Evolutionary conservation across 2,329 filamentous ascomycete species (phyloP), one percentile per base, ranked within the genome.

Genomic region (Juglanconis sp.): DNA sequence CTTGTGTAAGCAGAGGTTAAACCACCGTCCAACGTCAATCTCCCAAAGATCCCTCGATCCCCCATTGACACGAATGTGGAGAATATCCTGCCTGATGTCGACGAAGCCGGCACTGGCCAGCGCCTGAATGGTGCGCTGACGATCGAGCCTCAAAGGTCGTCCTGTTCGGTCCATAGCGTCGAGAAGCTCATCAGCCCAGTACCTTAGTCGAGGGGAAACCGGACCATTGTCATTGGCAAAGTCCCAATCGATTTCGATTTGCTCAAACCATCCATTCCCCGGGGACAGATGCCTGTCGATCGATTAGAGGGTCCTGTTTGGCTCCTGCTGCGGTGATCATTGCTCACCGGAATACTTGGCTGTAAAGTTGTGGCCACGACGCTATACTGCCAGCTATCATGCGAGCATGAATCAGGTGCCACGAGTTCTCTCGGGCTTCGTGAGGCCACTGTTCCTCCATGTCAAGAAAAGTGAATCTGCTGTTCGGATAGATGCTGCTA

Each of bases 161-260:
- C 84, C 82, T 46, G 83, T 81, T 47, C 80, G 78, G 51, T 86
- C 81, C 65, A 92, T 93, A 48, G 89, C 89, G 60, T 85, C 81
- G 52, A 85, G 79, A 59, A 96, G 77, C 60, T 84, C 83, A 32
- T 84, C 75, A 63, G 88, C 88, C 92, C 92, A 96, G 66, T 84
- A 76, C 49, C 78, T 74, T 15, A 94, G 53, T 7, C 44, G 60
- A 2, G 74, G 65, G 10, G 83, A 79, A 13, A 90, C 74, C 1
- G 85, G 84, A 40, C 82, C 81, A 67, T 90, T 86, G 64, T 92
- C 88, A 69, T 86, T 89, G 55, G 85, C 85, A 17, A 92, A 91
- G 52, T 83, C 79, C 73, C 90, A 90, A 73, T 98, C 92, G 57
- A 98, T 89, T 72, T 98, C 94, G 52, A 96, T 85, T 66, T 96